Evolutionary conservation across 2,329 filamentous ascomycete species (phyloP), one percentile per base, ranked within the genome.

Genomic region (Cladosporium sp.): DNA sequence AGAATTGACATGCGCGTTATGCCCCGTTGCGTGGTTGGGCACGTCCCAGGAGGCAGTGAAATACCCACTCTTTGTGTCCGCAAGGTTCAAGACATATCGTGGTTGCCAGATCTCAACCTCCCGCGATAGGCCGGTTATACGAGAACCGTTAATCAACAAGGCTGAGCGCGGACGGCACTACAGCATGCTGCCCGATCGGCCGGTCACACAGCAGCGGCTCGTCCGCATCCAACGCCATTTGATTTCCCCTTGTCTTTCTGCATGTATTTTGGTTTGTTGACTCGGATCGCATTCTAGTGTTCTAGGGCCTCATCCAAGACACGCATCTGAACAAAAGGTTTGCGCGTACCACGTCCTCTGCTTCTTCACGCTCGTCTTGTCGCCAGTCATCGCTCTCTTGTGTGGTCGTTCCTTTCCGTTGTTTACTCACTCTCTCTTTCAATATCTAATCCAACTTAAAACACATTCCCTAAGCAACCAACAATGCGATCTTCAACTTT

Each of bases 401-500:
- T 16, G 43, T 26, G 43, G 28, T 49, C 58, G 43, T 63, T 46
- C n/a, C 60, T 63, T 63, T 63, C 56, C 23, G 14, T 56, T 43
- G 34, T 49, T 30, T 23, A 54, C 13, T 34, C 28, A 51, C 30
- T 36, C 49, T 23, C 30, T 54, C 34, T 18, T 56, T 56, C 30
- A 39, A 30, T 53, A 46, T 43, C 30, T 25, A 46, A 39, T 48
- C 49, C 60, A 56, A 63, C 60, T 56, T 51, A 18, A 32, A 6
- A 36, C 59, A 63, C 60, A 23, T 26, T 63, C 60, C 32, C 34
- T 63, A 32, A 36, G 39, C 23, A 63, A 28, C 18, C 23, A 56
- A 39, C 10, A 63, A 56, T 63, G 60, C 49, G 60, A 21, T 43
- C 60, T 63, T 63, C 49, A 11, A 46, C 60, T 32, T 25, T 63